Conservation (phyloP, 495 filamentous ascomycete species). For the Venustampulla echinocandica region DNA sequence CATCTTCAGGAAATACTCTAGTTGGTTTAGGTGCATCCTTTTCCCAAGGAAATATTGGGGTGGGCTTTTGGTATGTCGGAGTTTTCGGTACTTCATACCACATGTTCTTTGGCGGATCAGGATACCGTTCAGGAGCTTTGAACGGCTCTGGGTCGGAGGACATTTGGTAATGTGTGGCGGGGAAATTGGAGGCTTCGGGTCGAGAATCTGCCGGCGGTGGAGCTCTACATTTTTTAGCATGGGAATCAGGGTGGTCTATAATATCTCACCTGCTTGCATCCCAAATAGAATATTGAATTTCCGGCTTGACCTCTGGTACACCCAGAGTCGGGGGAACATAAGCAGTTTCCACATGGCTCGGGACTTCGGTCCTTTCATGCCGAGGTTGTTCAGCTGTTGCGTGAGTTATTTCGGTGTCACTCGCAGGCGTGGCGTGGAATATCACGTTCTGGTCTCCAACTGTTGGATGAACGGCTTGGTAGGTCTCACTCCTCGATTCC, state of each 20-base stretch:
- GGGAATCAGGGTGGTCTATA: conserved; percentile 15
- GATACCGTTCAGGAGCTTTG: conserved; percentile 62
- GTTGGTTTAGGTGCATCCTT: conserved; percentile 51
- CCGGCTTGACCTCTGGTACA: conserved; percentile 7
- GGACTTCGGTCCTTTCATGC: conserved; percentile 10
- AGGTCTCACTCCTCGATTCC: not conserved
- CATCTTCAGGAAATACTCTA: conserved; percentile 62
- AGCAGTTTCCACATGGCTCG: conserved; percentile 14
- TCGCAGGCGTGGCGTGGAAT: conserved; percentile 15
- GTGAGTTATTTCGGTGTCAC: conserved; percentile 16
- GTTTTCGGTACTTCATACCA: conserved; percentile 68
- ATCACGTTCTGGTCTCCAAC: conserved; percentile 11
- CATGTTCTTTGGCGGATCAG: conserved; percentile 76
- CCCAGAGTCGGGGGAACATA: conserved; percentile 16
- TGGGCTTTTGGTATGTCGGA: conserved; percentile 45
- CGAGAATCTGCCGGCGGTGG: conserved; percentile 64
- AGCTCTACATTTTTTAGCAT: conserved; percentile 38
- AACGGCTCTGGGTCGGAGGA: conserved; percentile 62
- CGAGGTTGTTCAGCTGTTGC: conserved; percentile 19
- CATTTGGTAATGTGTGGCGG: conserved; percentile 65
- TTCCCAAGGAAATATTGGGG: conserved; percentile 85
- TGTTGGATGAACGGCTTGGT: conserved; percentile 14
- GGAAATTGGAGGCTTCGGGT: conserved; percentile 73
- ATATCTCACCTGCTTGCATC: conserved; percentile 53
- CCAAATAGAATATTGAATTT: conserved; percentile 42